A percentile compares a stretch with the other conserved stretches of the same genome.
Evolutionary conservation across 2,329 filamentous ascomycete species (phyloP).

Genomic region (Penicillium griseofulvum): DNA sequence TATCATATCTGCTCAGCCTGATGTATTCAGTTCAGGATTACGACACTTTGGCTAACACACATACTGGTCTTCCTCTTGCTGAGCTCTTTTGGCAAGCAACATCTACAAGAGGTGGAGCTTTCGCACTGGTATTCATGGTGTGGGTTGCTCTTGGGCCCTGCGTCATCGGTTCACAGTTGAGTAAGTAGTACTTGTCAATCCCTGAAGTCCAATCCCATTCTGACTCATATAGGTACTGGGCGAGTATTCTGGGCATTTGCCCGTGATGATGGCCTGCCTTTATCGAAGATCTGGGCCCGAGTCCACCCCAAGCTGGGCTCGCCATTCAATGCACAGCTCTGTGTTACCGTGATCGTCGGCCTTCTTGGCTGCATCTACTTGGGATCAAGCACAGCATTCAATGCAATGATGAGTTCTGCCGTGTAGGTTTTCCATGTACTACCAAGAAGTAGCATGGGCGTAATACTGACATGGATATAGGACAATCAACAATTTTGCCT

Average conservation of each 20-base stretch:
- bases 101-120: constrained; percentile 50
- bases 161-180: constrained; percentile 35
- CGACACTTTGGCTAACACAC: constrained; percentile 38
- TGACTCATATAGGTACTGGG: constrained; percentile 41
- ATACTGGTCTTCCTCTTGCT: constrained; percentile 59
- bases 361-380: constrained; percentile 64
- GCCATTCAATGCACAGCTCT: constrained; percentile 57
- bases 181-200: constrained; percentile 36
- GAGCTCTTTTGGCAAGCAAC: constrained; percentile 63
- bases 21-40: constrained; percentile 55
- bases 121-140: constrained; percentile 49
- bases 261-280: constrained; percentile 49
- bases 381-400: constrained; percentile 65
- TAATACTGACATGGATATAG: constrained; percentile 21
- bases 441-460: not conserved
- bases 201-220: constrained; percentile 4
- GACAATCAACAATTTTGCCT: constrained; percentile 49
- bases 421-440: constrained; percentile 12
- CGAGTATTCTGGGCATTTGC: constrained; percentile 61
- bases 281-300: constrained; percentile 33
- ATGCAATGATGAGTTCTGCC: constrained; percentile 45
- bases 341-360: constrained; percentile 51
- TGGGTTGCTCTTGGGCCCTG: constrained; percentile 36
- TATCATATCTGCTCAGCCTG: constrained; percentile 51
- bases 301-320: constrained; percentile 45